A percentile compares a stretch with the other conserved stretches of the same genome.
These are phyloP conservation scores for Eremothecium coryli DNA, from an alignment of 1,139 yeast genomes.

Conservation along the genomic window DNA sequence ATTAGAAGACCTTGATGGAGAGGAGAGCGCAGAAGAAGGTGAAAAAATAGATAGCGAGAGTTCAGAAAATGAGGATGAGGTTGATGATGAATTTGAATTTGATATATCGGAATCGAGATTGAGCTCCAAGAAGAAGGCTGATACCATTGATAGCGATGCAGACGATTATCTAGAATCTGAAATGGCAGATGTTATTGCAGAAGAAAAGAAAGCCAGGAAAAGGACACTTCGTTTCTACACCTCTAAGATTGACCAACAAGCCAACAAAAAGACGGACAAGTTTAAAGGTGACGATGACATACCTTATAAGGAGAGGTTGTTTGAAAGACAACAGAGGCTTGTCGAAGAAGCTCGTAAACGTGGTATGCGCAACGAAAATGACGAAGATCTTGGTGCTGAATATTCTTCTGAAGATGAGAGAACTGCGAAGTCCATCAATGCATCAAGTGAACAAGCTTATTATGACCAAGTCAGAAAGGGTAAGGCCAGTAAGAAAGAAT, in stretches of 20 bases:
- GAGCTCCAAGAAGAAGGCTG: constrained; percentile 20
- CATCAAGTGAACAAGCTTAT: constrained; percentile 34
- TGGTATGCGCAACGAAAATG: constrained; percentile 53
- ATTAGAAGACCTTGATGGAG: constrained; percentile 19
- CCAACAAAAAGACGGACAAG: constrained; percentile 46
- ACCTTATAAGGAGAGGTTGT: constrained; percentile 85
- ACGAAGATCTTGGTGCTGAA: constrained; percentile 42
- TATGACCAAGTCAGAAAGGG: constrained; percentile 39
- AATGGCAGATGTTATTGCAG: constrained; percentile 69
- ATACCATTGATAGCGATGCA: constrained; percentile 17
- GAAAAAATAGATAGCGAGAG: constrained; percentile 14
- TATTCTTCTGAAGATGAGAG: constrained; percentile 41
- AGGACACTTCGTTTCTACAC: constrained; percentile 90
- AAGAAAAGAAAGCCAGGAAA: constrained; percentile 76
- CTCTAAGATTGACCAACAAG: constrained; percentile 85
- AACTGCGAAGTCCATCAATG: constrained; percentile 34
- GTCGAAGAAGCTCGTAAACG: constrained; percentile 82
- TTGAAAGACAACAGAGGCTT: constrained; percentile 80
- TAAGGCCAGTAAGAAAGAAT: constrained; percentile 40
- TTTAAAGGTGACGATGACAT: constrained; percentile 80
- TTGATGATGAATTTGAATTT: constrained; percentile 38
- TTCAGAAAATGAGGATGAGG: constrained; percentile 29
- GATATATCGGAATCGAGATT: constrained; percentile 43
- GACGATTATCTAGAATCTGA: constrained; percentile 58
- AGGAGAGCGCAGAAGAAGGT: constrained; percentile 23